Conservation (phyloP, 768 basidiomycete genomes). For the Trametes meyenii region DNA sequence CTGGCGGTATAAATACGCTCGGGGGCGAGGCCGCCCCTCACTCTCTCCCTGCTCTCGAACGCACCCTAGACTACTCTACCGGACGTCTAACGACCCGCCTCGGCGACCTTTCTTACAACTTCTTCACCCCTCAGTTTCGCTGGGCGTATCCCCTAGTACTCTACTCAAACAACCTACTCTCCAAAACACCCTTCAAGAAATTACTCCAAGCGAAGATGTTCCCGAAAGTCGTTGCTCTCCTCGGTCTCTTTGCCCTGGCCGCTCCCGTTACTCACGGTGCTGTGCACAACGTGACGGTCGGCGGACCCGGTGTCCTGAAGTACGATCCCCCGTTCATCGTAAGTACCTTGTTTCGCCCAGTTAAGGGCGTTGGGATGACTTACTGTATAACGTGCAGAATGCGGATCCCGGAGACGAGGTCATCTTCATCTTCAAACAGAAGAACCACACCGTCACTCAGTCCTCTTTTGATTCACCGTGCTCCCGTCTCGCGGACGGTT, state of each 20-base stretch:
- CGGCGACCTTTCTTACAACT: not conserved
- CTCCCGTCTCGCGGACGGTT: constrained; percentile 42
- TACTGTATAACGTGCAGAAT: constrained; percentile 35
- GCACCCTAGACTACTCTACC: constrained; percentile 12
- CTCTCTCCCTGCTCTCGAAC: not conserved
- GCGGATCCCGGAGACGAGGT: constrained; percentile 51
- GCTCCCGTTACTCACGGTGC: constrained; percentile 41
- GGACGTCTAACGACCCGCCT: constrained; percentile 2
- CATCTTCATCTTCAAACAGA: constrained; percentile 53
- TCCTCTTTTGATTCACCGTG: constrained; percentile 57
- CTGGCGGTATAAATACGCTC: constrained; percentile 2
- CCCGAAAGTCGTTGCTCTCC: constrained; percentile 26
- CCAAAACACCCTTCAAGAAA: not conserved
- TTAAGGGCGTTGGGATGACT: not conserved
- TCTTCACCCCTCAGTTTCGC: constrained; percentile 1
- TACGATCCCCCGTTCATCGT: constrained; percentile 44
- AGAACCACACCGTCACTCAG: constrained; percentile 62
- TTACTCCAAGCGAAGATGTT: constrained; percentile 16
- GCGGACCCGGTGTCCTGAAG: constrained; percentile 44
- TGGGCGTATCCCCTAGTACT: not conserved
- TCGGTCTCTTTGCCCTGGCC: constrained; percentile 31
- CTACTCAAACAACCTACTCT: not conserved
- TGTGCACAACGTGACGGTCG: constrained; percentile 49
- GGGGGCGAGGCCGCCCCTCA: not conserved
- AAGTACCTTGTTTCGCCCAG: constrained; percentile 13